Evolutionary conservation across 768 basidiomycete genomes (phyloP), one percentile per base, ranked within the genome.

Genomic region (Leccinellum albellum): DNA sequence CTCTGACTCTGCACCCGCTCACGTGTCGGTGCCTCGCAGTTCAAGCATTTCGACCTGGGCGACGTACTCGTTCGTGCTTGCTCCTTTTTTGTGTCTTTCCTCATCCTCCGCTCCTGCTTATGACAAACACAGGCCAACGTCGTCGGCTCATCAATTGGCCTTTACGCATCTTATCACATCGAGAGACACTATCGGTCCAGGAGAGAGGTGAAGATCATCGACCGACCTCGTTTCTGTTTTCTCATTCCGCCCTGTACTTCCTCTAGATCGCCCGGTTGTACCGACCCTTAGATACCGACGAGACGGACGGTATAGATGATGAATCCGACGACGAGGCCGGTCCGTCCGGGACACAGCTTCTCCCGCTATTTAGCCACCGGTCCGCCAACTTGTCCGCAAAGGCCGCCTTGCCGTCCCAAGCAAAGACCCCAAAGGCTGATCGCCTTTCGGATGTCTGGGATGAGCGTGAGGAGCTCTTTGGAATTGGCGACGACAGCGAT

Each of bases 121-220:
- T 60, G 31, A 29, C 37, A 32, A 5, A 20, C 21, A 56, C 59
- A 93, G 91, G 91, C 91, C 15, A 94, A 94, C 66, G 70, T 91
- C 24, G 69, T 87, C 14, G 91, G 91, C 32, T 88, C 89, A 0
- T 75, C 81, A 4, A 67, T 88, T 6, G 91, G 91, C 5, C 75
- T 94, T 6, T 82, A 81, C 61, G 67, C 77, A 40, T 78, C 87
- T 0, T 92, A 84, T 67, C 73, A 90, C 58, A 69, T 89, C 49
- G 91, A 94, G 66, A 78, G 78, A 44, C 83, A 91, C 63, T 87
- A 94, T 67, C 86, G 91, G 24, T 82, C 83, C 57, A 79, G 91
- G 63, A 82, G 88, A 72, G 91, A 94, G 77, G 89, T 88, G 65
- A 50, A 73, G 24, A 13, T 33, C 7, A 32, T 28, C 17, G 29